Base-by-base conservation (phyloP, 225 moss, liverwort and hornwort species). In the Rhytidiadelphus loreus region DNA sequence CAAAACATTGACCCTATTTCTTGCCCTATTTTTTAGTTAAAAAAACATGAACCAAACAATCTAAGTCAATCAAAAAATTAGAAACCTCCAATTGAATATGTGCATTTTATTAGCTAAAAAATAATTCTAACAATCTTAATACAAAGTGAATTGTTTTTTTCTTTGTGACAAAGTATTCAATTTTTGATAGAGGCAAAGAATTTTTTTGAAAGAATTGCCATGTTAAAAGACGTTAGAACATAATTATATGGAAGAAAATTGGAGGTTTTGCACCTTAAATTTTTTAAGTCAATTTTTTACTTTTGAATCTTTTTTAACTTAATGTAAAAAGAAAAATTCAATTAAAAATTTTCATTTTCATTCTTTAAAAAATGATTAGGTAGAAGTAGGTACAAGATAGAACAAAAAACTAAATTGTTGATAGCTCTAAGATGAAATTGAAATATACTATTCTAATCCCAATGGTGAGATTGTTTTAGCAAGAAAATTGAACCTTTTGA, bases 401-500 rank as follows among this genome's bases (percentile, higher is more conserved):
- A 46, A 73, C 46, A 11, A 74, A 33, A 33, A 33, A 33, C 20
- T 22, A 52, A 33, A 52, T 52, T 8, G 1, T 75, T 33, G 22
- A 52, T 33, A 75, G 2, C 13, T 52, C 8, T 52, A 52, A 35
- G 33, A 52, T 22, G 8, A 3, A 33, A 33, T 33, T 33, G 5
- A 75, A 52, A 13, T 0, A 22, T 22, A 33, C 8, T 0, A 22
- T 22, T 21, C 8, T 75, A 12, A 75, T 50, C 0, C 9, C 5
- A 52, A 13, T 5, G 8, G 3, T 13, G 5, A 52, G 35, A 76
- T 33, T 33, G 2, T 75, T 21, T 33, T 75, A 52, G 8, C 5
- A 52, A 52, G 13, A 35, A 0, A 50, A 13, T 75, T 22, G 8
- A 50, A 21, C 32, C 8, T 33, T 33, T 5, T 7, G 0, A 0